Base-by-base conservation (phyloP, 129 eudicot species). In the Chrysanthemum makinoi region DNA sequence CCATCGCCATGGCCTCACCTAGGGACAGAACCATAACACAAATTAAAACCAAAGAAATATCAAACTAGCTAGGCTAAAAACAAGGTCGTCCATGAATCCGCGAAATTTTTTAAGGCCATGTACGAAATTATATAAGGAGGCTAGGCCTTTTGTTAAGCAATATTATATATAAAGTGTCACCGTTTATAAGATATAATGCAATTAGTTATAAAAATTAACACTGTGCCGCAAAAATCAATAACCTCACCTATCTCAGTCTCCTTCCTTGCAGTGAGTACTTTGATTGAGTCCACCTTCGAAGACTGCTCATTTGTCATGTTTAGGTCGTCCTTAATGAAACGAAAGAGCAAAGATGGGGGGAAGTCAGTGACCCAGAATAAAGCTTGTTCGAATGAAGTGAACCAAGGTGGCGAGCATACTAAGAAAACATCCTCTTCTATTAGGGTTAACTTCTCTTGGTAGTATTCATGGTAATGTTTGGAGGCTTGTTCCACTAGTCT, bases 341-440 rank as follows among this genome's bases (percentile, higher is more conserved):
- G 63, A 63, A 79, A 87, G 4, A 82, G 16, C 6, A 67, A 5
- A 1, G 89, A 79, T 0, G 91, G 91, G 0, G 77, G 80, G 74
- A 77, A 80, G 3, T 76, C 91, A 15, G 75, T 12, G 7, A 86
- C 56, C 88, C 91, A 86, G 6, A 78, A 72, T 5, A 83, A 66
- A 1, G 86, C 49, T 0, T 61, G 70, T 72, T 86, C 91, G 65
- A 77, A 86, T 4, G 91, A 70, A 22, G 79, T 80, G 17, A 77
- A 53, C 91, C 91, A 86, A 5, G 91, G 91, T 16, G 86, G 84
- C n/a, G 86, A 83, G 11, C 80, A 61, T 0, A 77, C 6, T 0
- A 73, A 24, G 12, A 80, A 80, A 0, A 72, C 69, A 28, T 86
- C 85, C 4, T 62, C 61, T 2, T 51, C 67, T 16, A 69, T 76